Evolutionary conservation across 495 filamentous ascomycete genomes (phyloP).

Genomic region (Lasiosphaeris hirsuta): DNA sequence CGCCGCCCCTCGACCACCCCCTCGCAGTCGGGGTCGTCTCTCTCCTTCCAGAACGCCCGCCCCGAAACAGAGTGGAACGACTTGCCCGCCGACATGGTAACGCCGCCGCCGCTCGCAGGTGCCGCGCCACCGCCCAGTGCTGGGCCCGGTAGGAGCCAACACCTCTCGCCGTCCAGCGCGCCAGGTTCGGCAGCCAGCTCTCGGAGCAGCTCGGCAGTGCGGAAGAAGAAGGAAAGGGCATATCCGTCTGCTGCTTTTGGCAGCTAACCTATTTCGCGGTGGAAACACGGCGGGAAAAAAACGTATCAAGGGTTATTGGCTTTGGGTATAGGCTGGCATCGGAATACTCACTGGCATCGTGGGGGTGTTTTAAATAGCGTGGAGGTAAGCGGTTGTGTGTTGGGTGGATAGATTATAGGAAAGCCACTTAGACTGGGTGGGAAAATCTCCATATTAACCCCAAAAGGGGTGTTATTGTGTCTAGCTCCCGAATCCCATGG

Average conservation of each 20-base stretch:
- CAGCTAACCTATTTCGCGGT: slow-evolving; percentile 1
- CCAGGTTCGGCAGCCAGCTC: slow-evolving; percentile 44
- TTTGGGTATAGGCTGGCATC: background rate
- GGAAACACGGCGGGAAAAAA: background rate
- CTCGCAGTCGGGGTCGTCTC: slow-evolving; percentile 22
- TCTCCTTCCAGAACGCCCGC: slow-evolving; percentile 50
- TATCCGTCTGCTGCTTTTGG: slow-evolving; percentile 54
- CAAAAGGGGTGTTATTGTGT: no score
- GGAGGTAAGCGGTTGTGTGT: no score
- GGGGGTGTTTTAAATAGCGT: no score
- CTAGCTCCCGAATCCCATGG: no score
- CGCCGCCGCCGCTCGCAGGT: background rate
- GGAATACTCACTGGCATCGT: no score
- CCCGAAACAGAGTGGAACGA: slow-evolving; percentile 58
- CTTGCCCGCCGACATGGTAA: slow-evolving; percentile 50
- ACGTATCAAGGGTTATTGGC: background rate
- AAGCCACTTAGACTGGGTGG: no score
- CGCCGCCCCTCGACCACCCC: slow-evolving; percentile 14
- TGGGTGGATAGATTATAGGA: no score
- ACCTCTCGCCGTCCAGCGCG: slow-evolving; percentile 6
- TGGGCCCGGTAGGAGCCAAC: slow-evolving; percentile 1
- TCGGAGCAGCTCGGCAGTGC: slow-evolving; percentile 41
- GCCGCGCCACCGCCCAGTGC: background rate
- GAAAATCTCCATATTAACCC: no score
- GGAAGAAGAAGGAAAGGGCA: slow-evolving; percentile 47